These are phyloP conservation scores for Gossypium raimondii DNA, from an alignment of 345 rosid species.

Conservation along the genomic window DNA sequence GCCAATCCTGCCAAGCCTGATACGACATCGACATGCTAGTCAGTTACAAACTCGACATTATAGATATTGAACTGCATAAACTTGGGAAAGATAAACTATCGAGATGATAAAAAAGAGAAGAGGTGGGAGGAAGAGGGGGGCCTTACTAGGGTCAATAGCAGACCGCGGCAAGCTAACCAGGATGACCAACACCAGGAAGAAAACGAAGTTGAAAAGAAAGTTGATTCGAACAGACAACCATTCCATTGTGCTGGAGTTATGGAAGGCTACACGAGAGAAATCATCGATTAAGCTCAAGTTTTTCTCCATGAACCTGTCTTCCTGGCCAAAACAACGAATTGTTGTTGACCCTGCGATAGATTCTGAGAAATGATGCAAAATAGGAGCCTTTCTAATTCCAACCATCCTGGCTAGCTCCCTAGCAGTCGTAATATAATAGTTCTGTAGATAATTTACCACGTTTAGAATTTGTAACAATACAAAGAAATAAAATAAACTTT, in stretches of 20 bases:
- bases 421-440: slow-evolving; percentile 73
- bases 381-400: slow-evolving; percentile 71
- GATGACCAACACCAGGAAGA: slow-evolving; percentile 26
- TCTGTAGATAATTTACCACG: slow-evolving; percentile 37
- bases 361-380: slow-evolving; percentile 57
- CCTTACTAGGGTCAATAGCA: slow-evolving; percentile 8
- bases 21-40: neutral
- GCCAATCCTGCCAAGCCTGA: slow-evolving; percentile 81
- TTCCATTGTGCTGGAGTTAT: slow-evolving; percentile 12
- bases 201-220: slow-evolving; percentile 7
- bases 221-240: slow-evolving; percentile 10
- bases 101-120: neutral
- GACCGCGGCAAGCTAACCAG: slow-evolving; percentile 8
- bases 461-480: neutral
- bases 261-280: slow-evolving; percentile 20
- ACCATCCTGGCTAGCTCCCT: slow-evolving; percentile 88
- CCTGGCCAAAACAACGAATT: slow-evolving; percentile 35
- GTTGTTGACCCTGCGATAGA: slow-evolving; percentile 9
- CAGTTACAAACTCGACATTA: neutral
- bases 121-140: neutral
- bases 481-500: neutral
- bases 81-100: neutral
- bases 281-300: slow-evolving; percentile 34
- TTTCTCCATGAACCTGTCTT: slow-evolving; percentile 50
- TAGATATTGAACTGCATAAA: neutral